Evolutionary conservation across 164 flowering plant species (phyloP).

Genomic region (Pachysandra terminalis): DNA sequence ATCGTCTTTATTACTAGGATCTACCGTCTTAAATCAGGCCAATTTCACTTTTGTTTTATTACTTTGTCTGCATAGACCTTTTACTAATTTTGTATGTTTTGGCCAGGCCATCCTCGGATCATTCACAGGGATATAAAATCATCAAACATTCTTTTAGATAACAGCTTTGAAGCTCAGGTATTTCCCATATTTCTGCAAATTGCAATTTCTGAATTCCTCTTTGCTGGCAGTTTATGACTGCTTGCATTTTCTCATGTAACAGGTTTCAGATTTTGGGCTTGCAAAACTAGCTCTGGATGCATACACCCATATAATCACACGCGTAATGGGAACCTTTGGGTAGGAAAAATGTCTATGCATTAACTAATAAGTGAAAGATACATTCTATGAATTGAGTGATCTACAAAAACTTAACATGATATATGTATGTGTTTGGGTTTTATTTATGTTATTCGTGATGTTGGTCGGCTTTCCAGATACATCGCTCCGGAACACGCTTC

Average conservation of each 20-base stretch:
- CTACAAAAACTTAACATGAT: too few relatives aligned
- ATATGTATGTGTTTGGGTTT: too few relatives aligned
- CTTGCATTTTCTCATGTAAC: conserved; percentile 8
- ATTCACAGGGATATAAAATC: conserved; percentile 95
- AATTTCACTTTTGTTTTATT: neutral
- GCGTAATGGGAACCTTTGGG: conserved; percentile 99
- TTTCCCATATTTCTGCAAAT: conserved; percentile 6
- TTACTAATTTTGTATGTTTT: conserved; percentile 1
- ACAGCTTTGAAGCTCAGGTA: conserved; percentile 83
- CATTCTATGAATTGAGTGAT: too few relatives aligned
- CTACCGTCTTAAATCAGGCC: neutral
- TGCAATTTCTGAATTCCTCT: neutral
- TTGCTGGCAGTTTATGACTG: neutral
- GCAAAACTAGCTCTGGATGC: conserved; percentile 78
- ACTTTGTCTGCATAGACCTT: neutral
- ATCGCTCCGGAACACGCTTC: conserved; percentile 88
- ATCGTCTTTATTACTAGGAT: too few relatives aligned
- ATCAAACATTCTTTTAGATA: conserved; percentile 83
- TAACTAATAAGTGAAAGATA: neutral
- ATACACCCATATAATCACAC: conserved; percentile 75
- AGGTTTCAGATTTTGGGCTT: conserved; percentile 97
- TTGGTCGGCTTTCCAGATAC: conserved; percentile 44
- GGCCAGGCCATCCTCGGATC: conserved; percentile 83
- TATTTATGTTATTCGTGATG: neutral
- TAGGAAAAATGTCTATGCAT: conserved; percentile 17